Percentiles rank a stretch among this genome's conserved stretches.
These are phyloP conservation scores for Ascomycota sp. DNA, from an alignment of 2,329 filamentous ascomycete species.

Conservation along the genomic window DNA sequence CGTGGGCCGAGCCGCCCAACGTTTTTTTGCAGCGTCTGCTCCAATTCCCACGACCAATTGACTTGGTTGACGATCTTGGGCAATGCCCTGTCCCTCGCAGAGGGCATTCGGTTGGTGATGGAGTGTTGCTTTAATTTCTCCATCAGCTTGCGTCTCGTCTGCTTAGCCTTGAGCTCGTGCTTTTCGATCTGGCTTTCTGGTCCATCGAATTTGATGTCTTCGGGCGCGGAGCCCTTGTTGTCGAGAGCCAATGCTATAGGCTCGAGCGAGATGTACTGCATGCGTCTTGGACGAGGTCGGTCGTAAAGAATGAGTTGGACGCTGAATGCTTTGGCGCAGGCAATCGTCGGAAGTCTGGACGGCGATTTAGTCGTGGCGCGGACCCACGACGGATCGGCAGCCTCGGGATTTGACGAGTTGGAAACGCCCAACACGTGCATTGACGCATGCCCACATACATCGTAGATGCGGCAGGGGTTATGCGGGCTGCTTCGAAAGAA, in stretches of 20 bases:
- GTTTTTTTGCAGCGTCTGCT: constrained; percentile 70
- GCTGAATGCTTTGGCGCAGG: constrained; percentile 46
- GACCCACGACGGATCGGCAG: constrained; percentile 45
- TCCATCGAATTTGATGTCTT: constrained; percentile 16
- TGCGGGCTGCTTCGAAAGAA: constrained; percentile 67
- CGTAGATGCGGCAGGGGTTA: constrained; percentile 56
- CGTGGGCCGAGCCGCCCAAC: constrained; percentile 64
- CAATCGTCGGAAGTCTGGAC: constrained; percentile 43
- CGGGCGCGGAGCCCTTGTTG: constrained; percentile 34
- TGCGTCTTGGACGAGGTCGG: constrained; percentile 58
- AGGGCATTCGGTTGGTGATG: constrained; percentile 52
- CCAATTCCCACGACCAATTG: constrained; percentile 85
- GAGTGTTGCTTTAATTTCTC: constrained; percentile 79
- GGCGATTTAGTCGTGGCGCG: constrained; percentile 31
- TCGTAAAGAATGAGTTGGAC: constrained; percentile 82
- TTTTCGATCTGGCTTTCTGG: constrained; percentile 53
- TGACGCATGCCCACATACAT: constrained; percentile 58
- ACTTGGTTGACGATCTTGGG: constrained; percentile 73
- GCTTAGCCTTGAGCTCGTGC: constrained; percentile 33
- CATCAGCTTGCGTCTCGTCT: constrained; percentile 42
- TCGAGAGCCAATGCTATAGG: constrained; percentile 74
- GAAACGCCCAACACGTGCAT: constrained; percentile 72
- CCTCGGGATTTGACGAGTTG: constrained; percentile 34
- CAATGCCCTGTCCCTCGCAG: constrained; percentile 63
- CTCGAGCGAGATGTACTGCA: constrained; percentile 88